Evolutionary conservation across 2,329 filamentous ascomycete species (phyloP), one percentile per base, ranked within the genome.

Genomic region (Trichoderma asperellum): DNA sequence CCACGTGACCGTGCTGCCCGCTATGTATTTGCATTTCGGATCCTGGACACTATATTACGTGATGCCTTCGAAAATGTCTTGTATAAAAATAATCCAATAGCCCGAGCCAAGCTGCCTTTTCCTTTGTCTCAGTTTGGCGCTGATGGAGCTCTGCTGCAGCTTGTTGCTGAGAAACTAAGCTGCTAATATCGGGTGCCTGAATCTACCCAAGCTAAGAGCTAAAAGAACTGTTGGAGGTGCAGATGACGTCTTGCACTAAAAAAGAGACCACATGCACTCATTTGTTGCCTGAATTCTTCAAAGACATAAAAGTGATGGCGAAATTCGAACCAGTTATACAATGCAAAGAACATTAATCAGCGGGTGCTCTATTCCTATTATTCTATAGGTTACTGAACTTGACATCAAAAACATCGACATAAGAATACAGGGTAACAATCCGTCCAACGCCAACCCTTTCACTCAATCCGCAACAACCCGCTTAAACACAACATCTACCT

Each of bases 401-500:
- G 18, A 43, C 7, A 43, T 43, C 16, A 18, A 43, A n/a, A 16
- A 3, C 40, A 43, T n/a, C 14, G 18, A 43, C 40, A 8, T 43
- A 43, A 43, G 8, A 43, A 43, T 43, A 43, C 40, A 43, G 40
- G 40, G 40, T 43, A 43, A 43, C 7, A 1, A n/a, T 40, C 14
- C 14, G 12, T 40, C 12, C 14, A 40, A 35, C 34, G 8, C 34
- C 21, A 10, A 10, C 24, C 3, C 21, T n/a, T 18, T 62, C 40
- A 56, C 24, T 60, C 57, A 40, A 43, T 8, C 16, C 29, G 57
- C 40, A 18, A 55, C 40, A 18, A 55, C 4, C 16, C 29, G 49
- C 40, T 47, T 49, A 64, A 57, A 68, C 27, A 64, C 67, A 47
- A 68, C 52, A 52, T 64, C 35, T 34, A 64, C 49, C 16, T 68